Conservation (phyloP, 2,329 filamentous ascomycete species). For the Verticillium albo-atrum region DNA sequence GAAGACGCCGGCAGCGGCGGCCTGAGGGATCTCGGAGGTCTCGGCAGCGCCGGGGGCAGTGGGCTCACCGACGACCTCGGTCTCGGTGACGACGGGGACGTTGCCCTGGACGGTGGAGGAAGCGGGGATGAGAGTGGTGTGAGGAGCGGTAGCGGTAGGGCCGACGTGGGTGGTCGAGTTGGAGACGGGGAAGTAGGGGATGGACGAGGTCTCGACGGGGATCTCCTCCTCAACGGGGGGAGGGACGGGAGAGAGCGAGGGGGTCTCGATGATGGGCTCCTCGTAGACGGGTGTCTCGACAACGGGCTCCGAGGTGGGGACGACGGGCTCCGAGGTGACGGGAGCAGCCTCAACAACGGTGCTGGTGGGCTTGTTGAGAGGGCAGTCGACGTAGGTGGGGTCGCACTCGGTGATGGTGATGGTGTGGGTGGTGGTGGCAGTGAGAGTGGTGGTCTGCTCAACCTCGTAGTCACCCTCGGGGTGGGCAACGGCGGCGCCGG, state of each 20-base stretch:
- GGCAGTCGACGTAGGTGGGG: slow-evolving; percentile 38
- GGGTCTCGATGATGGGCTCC: neutral
- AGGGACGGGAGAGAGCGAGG: neutral
- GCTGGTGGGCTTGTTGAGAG: slow-evolving; percentile 16
- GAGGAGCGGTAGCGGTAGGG: slow-evolving; percentile 15
- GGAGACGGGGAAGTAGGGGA: slow-evolving; percentile 22
- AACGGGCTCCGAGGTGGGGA: slow-evolving; percentile 16
- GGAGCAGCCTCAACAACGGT: slow-evolving; percentile 6
- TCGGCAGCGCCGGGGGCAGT: slow-evolving; percentile 11
- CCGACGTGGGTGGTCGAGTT: slow-evolving; percentile 25
- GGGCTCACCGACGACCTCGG: slow-evolving; percentile 4
- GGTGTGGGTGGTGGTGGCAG: slow-evolving; percentile 38
- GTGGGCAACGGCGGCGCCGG: slow-evolving; percentile 31
- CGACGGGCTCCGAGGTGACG: slow-evolving; percentile 17
- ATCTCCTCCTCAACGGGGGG: neutral
- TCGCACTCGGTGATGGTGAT: slow-evolving; percentile 45
- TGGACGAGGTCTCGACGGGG: slow-evolving; percentile 10
- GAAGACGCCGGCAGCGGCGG: slow-evolving; percentile 25
- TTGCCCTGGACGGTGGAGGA: slow-evolving; percentile 10
- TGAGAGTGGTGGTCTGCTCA: slow-evolving; percentile 32
- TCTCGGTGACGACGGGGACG: slow-evolving; percentile 10
- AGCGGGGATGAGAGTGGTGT: slow-evolving; percentile 16
- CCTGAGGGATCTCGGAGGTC: slow-evolving; percentile 15
- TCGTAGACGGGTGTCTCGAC: neutral
- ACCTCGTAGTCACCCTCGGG: slow-evolving; percentile 21